Evolutionary conservation across 2,329 filamentous ascomycete genomes (phyloP).

Genomic region (Aspergillus chevalieri): DNA sequence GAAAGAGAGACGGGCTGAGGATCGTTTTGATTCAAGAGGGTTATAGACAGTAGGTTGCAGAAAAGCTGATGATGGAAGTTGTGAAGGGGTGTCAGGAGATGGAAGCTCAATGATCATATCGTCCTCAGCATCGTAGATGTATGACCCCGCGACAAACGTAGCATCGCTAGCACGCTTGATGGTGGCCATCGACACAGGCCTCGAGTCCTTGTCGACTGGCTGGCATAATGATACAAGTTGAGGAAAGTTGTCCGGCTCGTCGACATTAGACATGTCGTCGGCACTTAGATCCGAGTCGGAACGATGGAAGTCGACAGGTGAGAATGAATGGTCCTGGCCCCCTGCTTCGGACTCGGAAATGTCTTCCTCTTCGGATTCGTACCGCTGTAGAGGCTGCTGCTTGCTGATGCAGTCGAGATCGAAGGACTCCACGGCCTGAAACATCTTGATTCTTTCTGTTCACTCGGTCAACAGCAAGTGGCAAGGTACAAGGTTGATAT

Average conservation of each 20-base stretch:
- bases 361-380: constrained; percentile 36
- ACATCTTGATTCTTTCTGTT: constrained; percentile 19
- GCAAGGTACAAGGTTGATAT: background rate
- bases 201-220: constrained; percentile 16
- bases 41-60: constrained; percentile 26
- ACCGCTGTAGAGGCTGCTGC: constrained; percentile 26
- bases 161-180: constrained; percentile 28
- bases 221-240: constrained; percentile 17
- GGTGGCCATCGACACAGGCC: constrained; percentile 31
- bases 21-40: constrained; percentile 16
- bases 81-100: constrained; percentile 21
- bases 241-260: constrained; percentile 16
- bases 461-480: background rate
- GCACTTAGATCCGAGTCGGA: constrained; percentile 27
- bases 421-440: constrained; percentile 19
- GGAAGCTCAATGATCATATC: constrained; percentile 28
- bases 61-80: constrained; percentile 23
- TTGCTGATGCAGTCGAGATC: constrained; percentile 26
- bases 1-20: constrained; percentile 12
- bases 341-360: constrained; percentile 32
- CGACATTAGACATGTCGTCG: constrained; percentile 21
- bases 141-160: constrained; percentile 25
- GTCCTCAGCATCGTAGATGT: constrained; percentile 27
- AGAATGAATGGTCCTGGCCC: constrained; percentile 26
- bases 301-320: constrained; percentile 23